Evolutionary conservation across 768 basidiomycete species (phyloP), one percentile per base, ranked within the genome.

Genomic region (Boletus bicolor): DNA sequence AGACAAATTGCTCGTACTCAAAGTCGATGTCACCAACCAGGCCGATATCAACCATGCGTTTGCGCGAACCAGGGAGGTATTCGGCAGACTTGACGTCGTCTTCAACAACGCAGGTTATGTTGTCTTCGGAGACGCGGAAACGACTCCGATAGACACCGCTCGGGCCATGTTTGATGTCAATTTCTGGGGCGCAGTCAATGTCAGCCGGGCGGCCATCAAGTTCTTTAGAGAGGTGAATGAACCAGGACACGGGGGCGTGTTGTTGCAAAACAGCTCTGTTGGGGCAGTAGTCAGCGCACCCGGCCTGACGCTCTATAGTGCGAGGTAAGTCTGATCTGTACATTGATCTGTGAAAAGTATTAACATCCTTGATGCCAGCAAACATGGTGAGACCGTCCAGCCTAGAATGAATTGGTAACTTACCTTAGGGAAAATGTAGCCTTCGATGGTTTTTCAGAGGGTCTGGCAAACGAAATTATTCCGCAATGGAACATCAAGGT

Each of bases 221-320:
- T 66, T 67, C 46, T 74, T 78, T 51, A 63, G 74, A 7, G 67
- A 73, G 34, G 66, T 62, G 24, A 76, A 76, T 53, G 67, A 60
- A 41, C 74, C 73, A 1, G 57, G 60, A 7, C 17, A 1, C 21
- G 21, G 21, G 21, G 21, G 21, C 21, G 21, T 24, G 21, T 24
- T 24, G 21, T 24, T 24, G 21, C 21, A 24, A 24, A 24, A 24
- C 21, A 24, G 21, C 21, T 24, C 21, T 24, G 2, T 24, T 24
- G 21, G 21, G 21, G 21, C 21, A 24, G 21, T 24, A 24, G 21
- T 24, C 21, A 24, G 21, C 21, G 21, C 21, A 24, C 21, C 21
- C 21, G 21, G 21, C 21, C 21, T 24, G 21, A 24, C 21, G 2
- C 2, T 24, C 21, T 24, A 24, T 24, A 24, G 21, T 24, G 21